Percentiles rank a stretch among this genome's conserved stretches.
These are phyloP conservation scores for Carex parvula DNA, from an alignment of 176 grass and related monocot genomes.

Conservation along the genomic window DNA sequence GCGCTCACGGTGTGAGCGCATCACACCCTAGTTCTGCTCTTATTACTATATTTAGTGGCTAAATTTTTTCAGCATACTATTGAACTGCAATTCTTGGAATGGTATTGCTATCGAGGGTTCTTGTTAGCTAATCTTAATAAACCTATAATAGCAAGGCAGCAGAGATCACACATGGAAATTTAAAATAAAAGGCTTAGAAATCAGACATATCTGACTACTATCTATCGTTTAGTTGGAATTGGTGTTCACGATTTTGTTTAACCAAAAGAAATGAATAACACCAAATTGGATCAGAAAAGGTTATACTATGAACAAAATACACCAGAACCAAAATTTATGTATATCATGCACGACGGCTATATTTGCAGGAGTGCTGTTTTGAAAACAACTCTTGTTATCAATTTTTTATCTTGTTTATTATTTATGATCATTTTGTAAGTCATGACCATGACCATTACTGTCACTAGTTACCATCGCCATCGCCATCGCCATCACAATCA, in stretches of 20 bases:
- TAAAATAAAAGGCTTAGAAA: not conserved
- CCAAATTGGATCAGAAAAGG: not conserved
- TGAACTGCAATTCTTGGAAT: not conserved
- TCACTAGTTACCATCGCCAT: not conserved
- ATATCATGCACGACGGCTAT: not conserved
- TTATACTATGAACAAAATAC: not conserved
- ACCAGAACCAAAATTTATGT: not conserved
- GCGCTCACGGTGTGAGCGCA: too few species aligned
- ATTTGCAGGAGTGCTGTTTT: not conserved
- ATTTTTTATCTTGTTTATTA: too few species aligned
- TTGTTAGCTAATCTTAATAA: not conserved
- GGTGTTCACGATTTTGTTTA: not conserved
- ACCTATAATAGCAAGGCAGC: not conserved
- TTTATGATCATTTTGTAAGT: too few species aligned
- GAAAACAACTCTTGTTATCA: too few species aligned
- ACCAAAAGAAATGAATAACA: not conserved
- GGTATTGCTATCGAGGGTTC: not conserved
- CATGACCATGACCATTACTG: not conserved
- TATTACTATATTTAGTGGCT: not conserved
- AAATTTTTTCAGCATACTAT: not conserved
- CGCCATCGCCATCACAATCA: not conserved
- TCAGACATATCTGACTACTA: not conserved
- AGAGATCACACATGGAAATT: not conserved
- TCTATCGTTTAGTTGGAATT: not conserved
- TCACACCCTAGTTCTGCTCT: too few species aligned